A percentile compares a stretch with the other conserved stretches of the same genome.
Evolutionary conservation across 1,139 yeast genomes (phyloP).

Genomic region (Entelexis paramagnoliae): DNA sequence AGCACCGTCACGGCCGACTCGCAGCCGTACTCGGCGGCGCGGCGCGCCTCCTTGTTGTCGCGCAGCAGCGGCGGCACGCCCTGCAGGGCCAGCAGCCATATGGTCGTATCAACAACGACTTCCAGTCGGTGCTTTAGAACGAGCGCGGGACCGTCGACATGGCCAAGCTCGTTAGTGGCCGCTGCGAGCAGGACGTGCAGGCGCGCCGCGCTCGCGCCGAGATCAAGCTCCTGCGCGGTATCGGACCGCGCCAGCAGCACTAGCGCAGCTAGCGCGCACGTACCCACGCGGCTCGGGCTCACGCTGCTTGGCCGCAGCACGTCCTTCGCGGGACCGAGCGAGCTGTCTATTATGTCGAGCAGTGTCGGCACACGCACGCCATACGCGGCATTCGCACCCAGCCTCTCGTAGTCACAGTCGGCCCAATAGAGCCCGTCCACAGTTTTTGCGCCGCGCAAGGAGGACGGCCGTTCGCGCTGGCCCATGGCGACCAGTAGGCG

Average conservation of each 20-base stretch:
- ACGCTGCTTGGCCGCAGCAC: not conserved
- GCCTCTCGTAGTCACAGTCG: not conserved
- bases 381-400: not conserved
- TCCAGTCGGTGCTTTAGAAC: not conserved
- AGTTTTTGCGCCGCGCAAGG: too few relatives aligned
- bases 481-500: not conserved
- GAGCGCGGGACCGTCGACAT: constrained; percentile 4
- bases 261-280: not conserved
- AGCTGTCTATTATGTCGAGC: not conserved
- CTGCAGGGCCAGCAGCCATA: constrained; percentile 2
- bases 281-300: not conserved
- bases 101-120: not conserved
- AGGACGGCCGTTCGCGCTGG: not conserved
- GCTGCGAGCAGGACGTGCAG: not conserved
- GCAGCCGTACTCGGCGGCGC: not conserved
- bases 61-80: not conserved
- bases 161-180: not conserved
- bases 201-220: not conserved
- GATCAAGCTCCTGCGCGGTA: not conserved
- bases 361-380: constrained; percentile 1
- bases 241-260: not conserved
- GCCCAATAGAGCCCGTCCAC: not conserved
- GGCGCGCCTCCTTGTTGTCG: not conserved
- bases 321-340: not conserved
- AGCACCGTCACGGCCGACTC: not conserved